These are phyloP conservation scores for Chaetomium strumarium DNA, from an alignment of 2,329 filamentous ascomycete genomes.

Conservation along the genomic window DNA sequence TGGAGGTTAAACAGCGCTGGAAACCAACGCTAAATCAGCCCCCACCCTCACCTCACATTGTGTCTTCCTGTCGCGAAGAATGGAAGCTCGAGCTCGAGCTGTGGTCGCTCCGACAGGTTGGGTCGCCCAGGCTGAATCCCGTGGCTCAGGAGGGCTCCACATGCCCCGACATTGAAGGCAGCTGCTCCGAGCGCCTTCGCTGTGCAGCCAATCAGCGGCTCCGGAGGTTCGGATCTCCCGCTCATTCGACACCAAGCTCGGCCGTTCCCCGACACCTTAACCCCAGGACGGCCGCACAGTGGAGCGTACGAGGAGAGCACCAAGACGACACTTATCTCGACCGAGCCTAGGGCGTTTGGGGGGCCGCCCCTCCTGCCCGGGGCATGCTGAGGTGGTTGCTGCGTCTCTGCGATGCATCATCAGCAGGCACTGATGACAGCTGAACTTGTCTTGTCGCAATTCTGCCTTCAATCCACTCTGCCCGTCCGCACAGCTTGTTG, in stretches of 20 bases:
- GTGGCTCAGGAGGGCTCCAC: not conserved
- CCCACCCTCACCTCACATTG: too few relatives aligned
- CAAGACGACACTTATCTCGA: slow-evolving; percentile 14
- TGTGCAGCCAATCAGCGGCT: not conserved
- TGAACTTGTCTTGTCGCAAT: too few relatives aligned
- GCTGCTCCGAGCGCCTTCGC: too few relatives aligned
- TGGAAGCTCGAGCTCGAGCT: too few relatives aligned
- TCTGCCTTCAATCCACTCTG: too few relatives aligned
- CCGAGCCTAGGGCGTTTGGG: slow-evolving; percentile 9
- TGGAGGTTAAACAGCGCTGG: too few relatives aligned
- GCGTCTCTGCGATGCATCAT: not conserved
- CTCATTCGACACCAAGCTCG: slow-evolving; percentile 2
- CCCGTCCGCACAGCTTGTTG: too few relatives aligned
- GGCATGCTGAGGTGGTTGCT: not conserved
- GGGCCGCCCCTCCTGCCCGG: not conserved
- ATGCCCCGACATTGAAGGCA: slow-evolving; percentile 3
- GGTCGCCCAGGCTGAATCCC: slow-evolving; percentile 14
- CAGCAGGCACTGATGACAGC: too few relatives aligned
- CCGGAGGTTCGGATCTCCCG: not conserved
- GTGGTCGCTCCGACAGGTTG: slow-evolving; percentile 17
- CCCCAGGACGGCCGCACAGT: not conserved
- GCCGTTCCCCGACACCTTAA: not conserved
- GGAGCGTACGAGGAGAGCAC: not conserved
- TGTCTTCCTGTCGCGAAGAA: too few relatives aligned
- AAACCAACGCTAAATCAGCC: too few relatives aligned